Conservation (phyloP, 345 rosid genomes). For the Citrus trifoliata region DNA sequence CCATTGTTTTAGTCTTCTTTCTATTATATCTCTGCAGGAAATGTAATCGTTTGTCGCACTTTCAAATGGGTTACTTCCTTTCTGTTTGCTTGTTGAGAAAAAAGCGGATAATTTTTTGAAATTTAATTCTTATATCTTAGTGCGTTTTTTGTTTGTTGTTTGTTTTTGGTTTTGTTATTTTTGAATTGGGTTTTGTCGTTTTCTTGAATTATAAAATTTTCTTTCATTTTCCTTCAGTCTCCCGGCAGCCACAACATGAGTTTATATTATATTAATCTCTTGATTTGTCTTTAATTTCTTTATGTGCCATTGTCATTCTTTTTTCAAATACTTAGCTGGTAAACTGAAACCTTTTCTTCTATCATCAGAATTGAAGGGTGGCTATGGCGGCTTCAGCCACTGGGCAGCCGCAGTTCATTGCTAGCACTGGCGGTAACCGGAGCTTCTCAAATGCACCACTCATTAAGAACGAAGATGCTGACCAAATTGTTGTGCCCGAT, state of each 20-base stretch:
- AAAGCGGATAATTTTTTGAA: not conserved
- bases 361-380: not conserved
- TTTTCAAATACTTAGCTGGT: not conserved
- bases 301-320: not conserved
- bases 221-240: not conserved
- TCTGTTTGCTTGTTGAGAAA: not conserved
- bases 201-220: not conserved
- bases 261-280: not conserved
- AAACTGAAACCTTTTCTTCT: not conserved
- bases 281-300: not conserved
- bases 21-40: not conserved
- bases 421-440: constrained; percentile 62
- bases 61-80: not conserved
- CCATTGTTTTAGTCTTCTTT: not conserved
- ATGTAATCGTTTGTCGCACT: not conserved
- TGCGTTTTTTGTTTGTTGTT: not conserved
- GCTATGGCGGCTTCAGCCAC: constrained; percentile 41
- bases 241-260: not conserved
- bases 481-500: constrained; percentile 79
- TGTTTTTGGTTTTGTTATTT: not conserved
- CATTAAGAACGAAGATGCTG: constrained; percentile 44
- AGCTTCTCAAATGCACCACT: constrained; percentile 67
- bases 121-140: not conserved
- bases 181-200: not conserved
- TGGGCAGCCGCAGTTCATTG: constrained; percentile 72